Base-by-base conservation (phyloP, 1,284 basidiomycete species). In the Tilletia walkeri region DNA sequence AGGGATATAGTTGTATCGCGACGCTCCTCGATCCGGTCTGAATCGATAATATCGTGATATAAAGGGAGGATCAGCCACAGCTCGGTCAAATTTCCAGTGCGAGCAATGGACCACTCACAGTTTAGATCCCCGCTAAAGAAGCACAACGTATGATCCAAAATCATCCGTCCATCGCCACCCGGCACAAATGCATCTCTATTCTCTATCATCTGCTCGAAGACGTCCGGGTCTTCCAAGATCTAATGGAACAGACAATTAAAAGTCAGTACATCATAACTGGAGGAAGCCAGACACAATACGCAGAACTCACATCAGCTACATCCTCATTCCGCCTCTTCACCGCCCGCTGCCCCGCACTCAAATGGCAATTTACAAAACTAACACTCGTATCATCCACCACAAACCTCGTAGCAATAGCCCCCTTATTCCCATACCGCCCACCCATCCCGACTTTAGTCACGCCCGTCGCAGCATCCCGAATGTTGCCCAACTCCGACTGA, bases 371-470 rank as follows among this genome's bases (percentile, higher is more conserved):
- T 85, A 97, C 89, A 80, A 97, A 91, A 82, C 94, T 97, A 36
- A 98, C 84, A 0, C 71, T 76, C 14, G 85, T 82, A 73, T 98
- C 93, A 75, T 94, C 92, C 48, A 98, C 86, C 9, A 94, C 89
- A 72, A 97, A 88, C n/a, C 95, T 89, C 1, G 92, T 88, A 18
- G 96, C 88, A 71, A 98, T 94, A 0, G 91, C 94, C 16, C 95
- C 95, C 90, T 99, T 98, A 84, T 99, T 99, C 1, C 95, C 95
- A 82, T 95, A 97, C 72, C 90, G 87, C 4, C 93, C 93, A 0
- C 91, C 91, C 87, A 98, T 91, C 0, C 95, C 95, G 30, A 92
- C 86, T 85, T 98, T 98, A 74, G 97, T 88, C 0, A 90, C 91
- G 0, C 89, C 89, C 45, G 93, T 89, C 6, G 90, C 88, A 10